Evolutionary conservation across 768 basidiomycete species (phyloP), one percentile per base, ranked within the genome.

Genomic region (Terana coerulea): DNA sequence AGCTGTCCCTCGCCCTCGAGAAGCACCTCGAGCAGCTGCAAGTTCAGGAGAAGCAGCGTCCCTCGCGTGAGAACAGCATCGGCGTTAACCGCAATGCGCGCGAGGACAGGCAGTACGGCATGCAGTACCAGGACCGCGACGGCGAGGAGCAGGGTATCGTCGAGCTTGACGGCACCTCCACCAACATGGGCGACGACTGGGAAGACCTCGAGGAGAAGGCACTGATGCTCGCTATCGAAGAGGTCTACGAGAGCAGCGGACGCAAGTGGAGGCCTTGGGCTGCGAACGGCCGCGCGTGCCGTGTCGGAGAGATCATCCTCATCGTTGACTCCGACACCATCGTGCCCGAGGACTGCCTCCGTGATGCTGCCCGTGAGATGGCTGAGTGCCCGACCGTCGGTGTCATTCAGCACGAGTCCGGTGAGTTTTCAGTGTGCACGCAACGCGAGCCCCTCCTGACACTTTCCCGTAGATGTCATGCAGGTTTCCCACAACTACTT

Each of bases 61-160:
- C 56, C 49, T 35, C 49, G 58, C 56, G 49, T 37, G 47, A 56
- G 35, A 46, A 17, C 34, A 43, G 47, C 35, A 9, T 5, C 17
- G 37, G 5, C 37, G 26, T 43, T 5, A 7, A 28, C 29, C 26
- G 40, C 48, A 29, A 51, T 3, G 50, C 34, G 40, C 63, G 62
- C n/a, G 71, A 61, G 22, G 62, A 69, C 4, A 64, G 70, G 45
- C 74, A 76, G 53, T 81, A 79, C 47, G 87, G 86, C 22, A 74
- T 80, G 59, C 83, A 86, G 64, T 82, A 83, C 59, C 81, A 82
- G 64, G 81, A 83, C 45, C 76, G 73, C 28, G 75, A 78, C 25
- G 78, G 86, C n/a, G 81, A 80, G 57, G 83, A 88, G 57, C 71
- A 74, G 62, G 62, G 60, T 25, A 58, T 69, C 12, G 43, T 74